Evolutionary conservation across 139 green algal species (phyloP), one percentile per base, ranked within the genome.

Genomic region (Protoeuglena noctilucae): DNA sequence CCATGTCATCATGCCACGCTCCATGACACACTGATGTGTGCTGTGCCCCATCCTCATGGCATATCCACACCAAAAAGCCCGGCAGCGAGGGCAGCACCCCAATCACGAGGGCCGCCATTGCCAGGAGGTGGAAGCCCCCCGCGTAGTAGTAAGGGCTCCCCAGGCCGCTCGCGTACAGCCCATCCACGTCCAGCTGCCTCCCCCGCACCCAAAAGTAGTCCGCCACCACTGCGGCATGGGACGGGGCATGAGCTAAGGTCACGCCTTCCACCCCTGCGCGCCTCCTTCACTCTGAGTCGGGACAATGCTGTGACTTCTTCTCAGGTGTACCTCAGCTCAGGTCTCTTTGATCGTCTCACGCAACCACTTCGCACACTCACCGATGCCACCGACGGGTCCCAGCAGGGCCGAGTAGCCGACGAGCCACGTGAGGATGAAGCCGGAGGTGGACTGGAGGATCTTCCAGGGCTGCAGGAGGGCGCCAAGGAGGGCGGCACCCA

Each of bases 371-470:
- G 51, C 28, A 45, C 14, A 4, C 17, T 5, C 28, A n/a, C 21
- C 26, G 53, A 40, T 59, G 19, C 61, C 68, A 14, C 49, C 61
- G 45, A 79, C 66, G 6, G 75, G 75, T 2, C 70, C 78, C 34
- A 88, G 60, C 28, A 88, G 55, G 0, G 67, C 75, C 1, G 62
- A 77, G 69, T 89, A 89, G 6, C 68, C 80, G 41, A 79, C 65
- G 1, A 89, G 70, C 72, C 71, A 89, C 6, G 69, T 80, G 73
- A 82, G 82, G 5, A 90, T 74, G 65, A 82, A 87, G 43, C 74
- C 70, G 12, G 62, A 53, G 7, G 56, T 67, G 48, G 39, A 57
- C 29, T 12, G 30, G 23, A 65, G 48, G 23, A 70, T 46, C 18
- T 40, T 49, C 65, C 70, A 81, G 1, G 73, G 70, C 43, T 53